Evolutionary conservation across 257 asterid genomes (phyloP).

Genomic region (Apocynum venetum): DNA sequence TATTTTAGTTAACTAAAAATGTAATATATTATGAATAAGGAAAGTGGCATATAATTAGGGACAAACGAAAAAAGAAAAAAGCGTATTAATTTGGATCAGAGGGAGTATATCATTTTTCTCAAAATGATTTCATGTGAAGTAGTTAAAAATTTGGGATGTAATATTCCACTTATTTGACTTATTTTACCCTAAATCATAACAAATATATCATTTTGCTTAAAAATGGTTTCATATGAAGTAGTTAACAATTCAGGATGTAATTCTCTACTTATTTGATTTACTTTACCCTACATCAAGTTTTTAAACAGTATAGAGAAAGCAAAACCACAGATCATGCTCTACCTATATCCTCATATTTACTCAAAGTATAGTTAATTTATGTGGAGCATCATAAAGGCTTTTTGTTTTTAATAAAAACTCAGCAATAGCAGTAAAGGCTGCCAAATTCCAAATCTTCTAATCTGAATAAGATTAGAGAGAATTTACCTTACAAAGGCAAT

Average conservation of each 20-base stretch:
- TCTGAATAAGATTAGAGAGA: slow-evolving; percentile 3
- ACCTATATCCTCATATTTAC: not conserved
- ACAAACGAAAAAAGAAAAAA: too few species aligned
- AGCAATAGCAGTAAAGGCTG: not conserved
- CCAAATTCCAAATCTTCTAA: not conserved
- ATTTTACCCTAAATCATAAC: not conserved
- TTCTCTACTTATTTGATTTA: not conserved
- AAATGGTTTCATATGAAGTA: not conserved
- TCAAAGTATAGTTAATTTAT: not conserved
- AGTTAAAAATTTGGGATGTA: not conserved
- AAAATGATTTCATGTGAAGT: not conserved
- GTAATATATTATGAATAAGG: too few species aligned
- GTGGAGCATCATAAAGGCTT: not conserved
- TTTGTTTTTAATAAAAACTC: not conserved
- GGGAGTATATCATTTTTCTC: not conserved
- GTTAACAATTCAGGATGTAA: not conserved
- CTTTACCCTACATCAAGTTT: not conserved
- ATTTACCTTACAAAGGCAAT: slow-evolving; percentile 83
- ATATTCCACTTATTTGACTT: not conserved
- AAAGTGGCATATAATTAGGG: too few species aligned
- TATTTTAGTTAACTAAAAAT: too few species aligned
- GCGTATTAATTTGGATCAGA: too few species aligned
- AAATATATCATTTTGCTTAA: not conserved
- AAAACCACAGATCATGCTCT: not conserved
- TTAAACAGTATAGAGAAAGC: not conserved